Conservation (phyloP, 306 rosid species). For the Dryas alaskensis region DNA sequence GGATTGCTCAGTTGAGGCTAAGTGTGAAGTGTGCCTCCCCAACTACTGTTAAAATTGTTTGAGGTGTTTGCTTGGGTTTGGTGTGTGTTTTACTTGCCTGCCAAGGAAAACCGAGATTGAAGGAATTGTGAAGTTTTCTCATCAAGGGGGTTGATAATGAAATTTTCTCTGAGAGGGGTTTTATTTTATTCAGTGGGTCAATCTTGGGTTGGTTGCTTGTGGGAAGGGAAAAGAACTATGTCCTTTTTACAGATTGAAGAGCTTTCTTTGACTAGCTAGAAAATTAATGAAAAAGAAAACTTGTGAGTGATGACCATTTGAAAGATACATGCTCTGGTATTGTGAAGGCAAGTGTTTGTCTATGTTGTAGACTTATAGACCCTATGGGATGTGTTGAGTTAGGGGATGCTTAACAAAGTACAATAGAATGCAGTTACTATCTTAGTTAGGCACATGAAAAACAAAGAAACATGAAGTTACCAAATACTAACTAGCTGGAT, state of each 20-base stretch:
- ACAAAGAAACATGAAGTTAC: background rate
- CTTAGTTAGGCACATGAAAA: background rate
- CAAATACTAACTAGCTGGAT: background rate
- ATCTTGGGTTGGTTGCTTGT: constrained; percentile 9
- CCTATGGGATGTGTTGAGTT: background rate
- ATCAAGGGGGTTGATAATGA: background rate
- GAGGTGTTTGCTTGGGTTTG: constrained; percentile 1
- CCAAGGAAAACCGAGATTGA: constrained; percentile 10
- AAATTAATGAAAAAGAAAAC: background rate
- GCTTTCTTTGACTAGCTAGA: constrained; percentile 3
- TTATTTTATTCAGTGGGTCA: background rate
- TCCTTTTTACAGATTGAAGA: background rate
- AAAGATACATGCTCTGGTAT: background rate
- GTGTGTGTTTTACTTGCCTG: constrained; percentile 21
- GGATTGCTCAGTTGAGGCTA: background rate
- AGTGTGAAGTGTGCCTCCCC: background rate
- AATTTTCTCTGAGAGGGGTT: background rate
- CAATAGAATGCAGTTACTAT: background rate
- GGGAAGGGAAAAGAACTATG: background rate
- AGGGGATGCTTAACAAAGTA: background rate
- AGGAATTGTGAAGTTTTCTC: background rate
- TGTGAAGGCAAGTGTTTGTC: background rate
- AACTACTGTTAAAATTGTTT: constrained; percentile 1
- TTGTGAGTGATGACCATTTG: background rate
- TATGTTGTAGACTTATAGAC: background rate